Evolutionary conservation across 805 yeast species (phyloP), one percentile per base, ranked within the genome.

Genomic region (Starmerella ratchasimensis): DNA sequence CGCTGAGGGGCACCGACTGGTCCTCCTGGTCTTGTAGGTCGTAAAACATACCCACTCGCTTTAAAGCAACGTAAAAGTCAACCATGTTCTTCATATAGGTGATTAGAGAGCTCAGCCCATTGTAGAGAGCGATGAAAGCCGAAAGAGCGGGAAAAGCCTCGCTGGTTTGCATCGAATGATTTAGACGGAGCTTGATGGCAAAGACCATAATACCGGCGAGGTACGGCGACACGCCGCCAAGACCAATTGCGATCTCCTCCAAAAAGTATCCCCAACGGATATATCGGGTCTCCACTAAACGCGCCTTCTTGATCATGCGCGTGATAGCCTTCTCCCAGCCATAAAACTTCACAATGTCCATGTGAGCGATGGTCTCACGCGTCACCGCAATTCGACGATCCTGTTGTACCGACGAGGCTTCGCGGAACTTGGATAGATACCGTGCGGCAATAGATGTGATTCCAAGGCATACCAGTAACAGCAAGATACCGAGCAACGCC

Each of bases 281-380:
- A 94, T 18, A 36, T 16, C 24, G 15, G 10, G 42, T 28, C 25
- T 44, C 47, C 3, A 21, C 4, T n/a, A 25, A 24, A 3, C 47
- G 38, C 3, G 31, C 34, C 3, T 18, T 21, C 2, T 18, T 11
- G 27, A 86, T 67, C 34, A 65, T 61, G 9, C 64, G 55, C 34
- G 64, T 62, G 53, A 81, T 84, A 0, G 95, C 81, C 24, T 64
- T 65, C 60, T 86, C 95, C 95, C 95, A 84, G 1, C 93, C 80
- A 56, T 83, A 84, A 55, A 69, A 79, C 60, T 86, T 84, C 56
- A 84, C 79, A 57, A 76, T 68, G 52, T 77, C 79, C 65, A 86
- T 70, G 47, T 78, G 73, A 50, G 69, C 72, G 46, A 86, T 61
- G 24, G 81, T 70, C 56, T 84, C 96, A 47, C 80, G 77, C 57